Base-by-base conservation (phyloP, 1,284 basidiomycete species). In the Ustilago lituana region DNA sequence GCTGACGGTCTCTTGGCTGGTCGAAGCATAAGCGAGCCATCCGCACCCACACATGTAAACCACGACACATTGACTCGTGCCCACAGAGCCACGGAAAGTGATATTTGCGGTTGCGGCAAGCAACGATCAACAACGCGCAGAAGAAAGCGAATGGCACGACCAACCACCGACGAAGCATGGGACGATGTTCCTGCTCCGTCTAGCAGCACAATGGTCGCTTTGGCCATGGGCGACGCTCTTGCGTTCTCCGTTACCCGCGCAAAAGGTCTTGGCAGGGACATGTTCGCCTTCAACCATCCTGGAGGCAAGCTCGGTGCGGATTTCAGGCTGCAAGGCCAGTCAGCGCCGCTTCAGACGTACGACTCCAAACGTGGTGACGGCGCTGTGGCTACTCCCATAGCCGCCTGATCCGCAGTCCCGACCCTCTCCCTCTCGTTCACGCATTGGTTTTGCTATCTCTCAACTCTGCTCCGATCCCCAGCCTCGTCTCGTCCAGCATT, bases 181-280 rank as follows among this genome's bases (percentile, higher is more conserved):
- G 69, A 64, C 23, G 59, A 63, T 33, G 69, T 76, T 17, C 83
- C 83, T 0, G 83, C 82, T 4, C 83, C 83, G 15, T 83, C 82
- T 20, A 75, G 68, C 50, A 82, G 78, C 38, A 83, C 83, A 19
- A 78, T 82, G 6, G 74, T 78, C 8, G 82, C 83, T n/a, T 52
- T 84, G 22, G 82, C 82, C 20, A 77, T 83, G 61, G 82, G 83
- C 23, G 83, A 84, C 60, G 78, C 82, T 4, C 68, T 84, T 20
- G 82, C 79, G 3, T 64, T 84, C 41, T 63, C 74, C 11, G 52
- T 77, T 14, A 76, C 77, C 11, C 61, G 69, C 3, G 68, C 76
- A 1, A 64, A 69, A 17, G 78, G 76, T 0, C 37, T 77, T 6
- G 70, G 72, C 3, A 41, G 54, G 14, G 51, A 52, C 20, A 74